Base-by-base conservation (phyloP, 306 rosid genomes). In the Inga oerstediana region DNA sequence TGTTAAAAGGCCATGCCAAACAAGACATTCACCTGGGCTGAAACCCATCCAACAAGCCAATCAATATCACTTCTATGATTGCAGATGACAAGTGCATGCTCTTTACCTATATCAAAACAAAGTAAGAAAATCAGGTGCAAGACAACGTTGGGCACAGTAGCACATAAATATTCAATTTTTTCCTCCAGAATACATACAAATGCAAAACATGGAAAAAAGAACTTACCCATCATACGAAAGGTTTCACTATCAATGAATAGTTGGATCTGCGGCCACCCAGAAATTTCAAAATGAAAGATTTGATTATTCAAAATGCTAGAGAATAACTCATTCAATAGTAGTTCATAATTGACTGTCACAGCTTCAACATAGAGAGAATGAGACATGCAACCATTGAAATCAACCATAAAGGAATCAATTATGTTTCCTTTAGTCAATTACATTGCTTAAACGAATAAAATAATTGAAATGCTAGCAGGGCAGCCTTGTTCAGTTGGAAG, bases 21-120 rank as follows among this genome's bases (percentile, higher is more conserved):
- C 24, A 72, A 72, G 76, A 45, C 59, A 72, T 27, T 72, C 76
- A 72, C 76, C 76, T 72, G 76, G 15, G 76, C 76, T 46, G 27
- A 72, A 72, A 46, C 59, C 76, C 76, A 72, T 72, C 76, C 76
- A 72, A 72, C 76, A 72, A 72, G 76, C 76, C 76, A 72, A 72
- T 72, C 76, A 72, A 72, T 72, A 72, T 72, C 76, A 46, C 76
- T 72, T 24, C 41, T 45, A 51, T 72, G 76, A 45, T 72, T 72
- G 76, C 59, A 72, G 17, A 72, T 72, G 59, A 72, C 76, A 24
- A 72, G 76, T 46, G 76, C 76, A 72, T 72, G 76, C 76, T 72
- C 76, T 24, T 72, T 72, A 72, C 76, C 76, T 72, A 44, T 45
- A 72, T 45, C 59, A 34, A 72, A 12, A 72, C 6, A 72, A 19